Base-by-base conservation (phyloP, 2,329 filamentous ascomycete genomes). In the Penicillium sp. region DNA sequence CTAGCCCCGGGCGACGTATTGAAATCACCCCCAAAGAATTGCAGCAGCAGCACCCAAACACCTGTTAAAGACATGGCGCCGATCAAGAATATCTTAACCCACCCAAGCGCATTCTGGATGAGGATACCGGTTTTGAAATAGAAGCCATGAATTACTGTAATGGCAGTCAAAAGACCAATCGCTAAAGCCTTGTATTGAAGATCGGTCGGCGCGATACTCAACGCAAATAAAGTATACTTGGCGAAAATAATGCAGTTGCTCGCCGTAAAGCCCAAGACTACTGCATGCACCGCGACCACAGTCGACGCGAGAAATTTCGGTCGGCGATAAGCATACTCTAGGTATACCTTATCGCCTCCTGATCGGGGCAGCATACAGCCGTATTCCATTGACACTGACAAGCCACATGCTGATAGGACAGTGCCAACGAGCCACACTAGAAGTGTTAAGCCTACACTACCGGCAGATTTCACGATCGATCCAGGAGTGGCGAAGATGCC, bases 401-500 rank as follows among this genome's bases (percentile, higher is more conserved):
- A 75, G 0, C 85, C 85, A 51, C 83, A 87, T 8, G 81, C 85
- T 0, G 86, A 83, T 8, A 90, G 77, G 1, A 85, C 63, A 0
- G 86, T 85, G 1, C 88, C 88, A 0, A 85, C 71, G 0, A 88
- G 54, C 88, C 88, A 91, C 3, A 91, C 71, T 1, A 81, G 61
- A 1, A 91, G 71, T 0, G 86, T 81, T 2, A 90, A 73, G 0
- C 87, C 88, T 0, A 88, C 79, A 54, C 87, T 91, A 1, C 89
- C 89, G 2, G 86, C 85, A 0, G 85, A 82, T 37, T 84, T 81
- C 3, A 89, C 79, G 50, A 92, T 89, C 4, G 86, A 81, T 0
- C 85, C 88, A 0, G 87, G 88, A 0, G 87, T 90, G 0, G 88
- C 87, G 66, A 91, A 91, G 61, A 91, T 89, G 26, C 88, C 88